Base-by-base conservation (phyloP, 225 moss, liverwort and hornwort genomes). In the Straminergon stramineum region DNA sequence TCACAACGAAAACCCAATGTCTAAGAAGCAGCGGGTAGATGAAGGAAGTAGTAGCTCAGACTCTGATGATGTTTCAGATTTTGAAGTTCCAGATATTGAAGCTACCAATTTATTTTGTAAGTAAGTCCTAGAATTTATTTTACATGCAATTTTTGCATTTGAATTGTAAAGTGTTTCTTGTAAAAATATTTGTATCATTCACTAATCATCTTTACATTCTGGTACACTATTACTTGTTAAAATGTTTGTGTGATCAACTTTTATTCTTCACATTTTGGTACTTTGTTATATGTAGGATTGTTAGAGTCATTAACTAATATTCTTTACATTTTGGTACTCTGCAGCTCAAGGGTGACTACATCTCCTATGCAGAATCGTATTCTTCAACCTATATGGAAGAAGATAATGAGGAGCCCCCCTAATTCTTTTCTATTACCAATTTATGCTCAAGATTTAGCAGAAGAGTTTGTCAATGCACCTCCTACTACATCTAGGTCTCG, bases 361-460 rank as follows among this genome's bases (percentile, higher is more conserved):
- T 43, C 7, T 2, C 6, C 20, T 19, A 0, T 0, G 2, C 8
- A 1, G 19, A 17, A 15, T 14, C 14, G 8, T 75, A 28, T 75
- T 48, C 43, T 48, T 26, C 35, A 75, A 75, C 24, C 45, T 75
- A 2, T 28, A 5, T 75, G 26, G 75, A 75, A 45, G 27, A 45
- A 75, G 35, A 28, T 43, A 28, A 15, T 13, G 0, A 24, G 14
- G 2, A 26, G 24, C 4, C 28, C 75, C 14, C 43, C 22, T 27
- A 9, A 75, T 1, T 8, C 43, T 48, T 75, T 75, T 45, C 35
- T 8, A 8, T 75, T 75, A 48, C 75, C 15, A 9, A 4, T 27
- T 48, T 35, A 43, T 45, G 43, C 35, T 43, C 19, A 45, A 1
- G 35, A 75, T 75, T 14, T 43, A 19, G 75, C 48, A 43, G 19